Conservation (phyloP, 1,284 basidiomycete species). For the Golubevia sp. region DNA sequence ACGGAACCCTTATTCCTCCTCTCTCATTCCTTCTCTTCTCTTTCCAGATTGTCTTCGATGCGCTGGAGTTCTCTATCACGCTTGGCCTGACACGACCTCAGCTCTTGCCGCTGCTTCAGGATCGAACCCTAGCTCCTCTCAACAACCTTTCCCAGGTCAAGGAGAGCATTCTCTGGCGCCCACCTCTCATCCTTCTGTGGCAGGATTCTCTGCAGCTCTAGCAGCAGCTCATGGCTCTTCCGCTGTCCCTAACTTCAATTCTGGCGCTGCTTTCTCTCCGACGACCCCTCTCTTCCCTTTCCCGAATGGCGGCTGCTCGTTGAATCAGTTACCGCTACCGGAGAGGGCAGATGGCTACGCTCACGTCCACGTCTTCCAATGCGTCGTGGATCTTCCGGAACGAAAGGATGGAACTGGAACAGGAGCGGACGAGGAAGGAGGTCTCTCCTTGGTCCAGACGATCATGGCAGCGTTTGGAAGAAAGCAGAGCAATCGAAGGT, state of each 20-base stretch:
- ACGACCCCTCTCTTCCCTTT: slow-evolving; percentile 26
- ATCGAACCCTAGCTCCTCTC: background rate
- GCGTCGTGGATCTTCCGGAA: slow-evolving; percentile 44
- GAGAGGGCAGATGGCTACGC: slow-evolving; percentile 26
- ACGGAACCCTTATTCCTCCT: slow-evolving; percentile 61
- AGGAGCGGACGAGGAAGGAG: too few relatives aligned
- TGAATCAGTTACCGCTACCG: slow-evolving; percentile 5
- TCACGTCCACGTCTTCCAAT: slow-evolving; percentile 52
- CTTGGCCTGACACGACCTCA: slow-evolving; percentile 43
- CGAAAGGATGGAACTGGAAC: slow-evolving; percentile 9
- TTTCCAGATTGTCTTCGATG: slow-evolving; percentile 66
- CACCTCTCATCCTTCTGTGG: background rate
- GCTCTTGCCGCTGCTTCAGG: slow-evolving; percentile 1
- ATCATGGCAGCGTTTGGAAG: slow-evolving; percentile 49
- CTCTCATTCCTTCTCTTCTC: slow-evolving; percentile 61
- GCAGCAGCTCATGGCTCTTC: slow-evolving; percentile 6
- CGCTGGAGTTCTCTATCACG: slow-evolving; percentile 66
- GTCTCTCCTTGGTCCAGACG: slow-evolving; percentile 36
- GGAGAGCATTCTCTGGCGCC: background rate
- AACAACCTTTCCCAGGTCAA: background rate
- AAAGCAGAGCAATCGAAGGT: background rate
- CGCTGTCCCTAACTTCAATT: slow-evolving; percentile 1
- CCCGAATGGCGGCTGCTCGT: slow-evolving; percentile 12
- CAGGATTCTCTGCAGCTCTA: background rate
- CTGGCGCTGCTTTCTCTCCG: slow-evolving; percentile 14